Percentiles rank a stretch among this genome's conserved stretches.
These are phyloP conservation scores for Caryopteris hybrid DNA, from an alignment of 305 asterid species.

Conservation along the genomic window DNA sequence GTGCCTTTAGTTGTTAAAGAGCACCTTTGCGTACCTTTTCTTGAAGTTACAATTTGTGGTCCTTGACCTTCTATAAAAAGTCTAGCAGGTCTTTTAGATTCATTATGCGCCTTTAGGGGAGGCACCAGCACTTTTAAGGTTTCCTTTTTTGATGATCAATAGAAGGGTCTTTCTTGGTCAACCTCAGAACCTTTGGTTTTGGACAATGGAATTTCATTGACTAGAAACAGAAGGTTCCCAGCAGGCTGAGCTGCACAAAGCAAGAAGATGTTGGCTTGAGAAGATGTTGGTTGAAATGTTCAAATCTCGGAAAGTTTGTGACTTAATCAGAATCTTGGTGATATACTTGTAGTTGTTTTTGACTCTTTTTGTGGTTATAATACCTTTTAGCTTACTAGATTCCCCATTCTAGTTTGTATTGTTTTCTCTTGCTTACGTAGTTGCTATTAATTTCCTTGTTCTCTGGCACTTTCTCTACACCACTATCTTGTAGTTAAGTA, in stretches of 20 bases:
- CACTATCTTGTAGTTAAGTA: not conserved
- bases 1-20: not conserved
- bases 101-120: not conserved
- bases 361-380: not conserved
- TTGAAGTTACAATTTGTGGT: not conserved
- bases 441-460: not conserved
- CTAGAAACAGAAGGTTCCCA: not conserved
- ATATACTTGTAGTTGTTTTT: not conserved
- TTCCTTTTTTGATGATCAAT: not conserved
- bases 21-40: not conserved
- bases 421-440: not conserved
- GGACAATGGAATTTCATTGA: not conserved
- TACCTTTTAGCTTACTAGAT: not conserved
- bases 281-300: not conserved
- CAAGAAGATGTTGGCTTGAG: not conserved
- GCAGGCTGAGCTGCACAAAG: not conserved
- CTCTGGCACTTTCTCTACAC: not conserved
- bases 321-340: not conserved
- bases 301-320: not conserved
- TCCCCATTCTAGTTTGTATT: not conserved
- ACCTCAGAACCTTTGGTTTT: not conserved
- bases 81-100: not conserved
- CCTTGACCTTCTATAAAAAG: not conserved
- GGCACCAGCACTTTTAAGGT: not conserved
- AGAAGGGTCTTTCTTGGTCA: not conserved